These are phyloP conservation scores for Mycena sp. DNA, from an alignment of 1,284 basidiomycete genomes.

Conservation along the genomic window DNA sequence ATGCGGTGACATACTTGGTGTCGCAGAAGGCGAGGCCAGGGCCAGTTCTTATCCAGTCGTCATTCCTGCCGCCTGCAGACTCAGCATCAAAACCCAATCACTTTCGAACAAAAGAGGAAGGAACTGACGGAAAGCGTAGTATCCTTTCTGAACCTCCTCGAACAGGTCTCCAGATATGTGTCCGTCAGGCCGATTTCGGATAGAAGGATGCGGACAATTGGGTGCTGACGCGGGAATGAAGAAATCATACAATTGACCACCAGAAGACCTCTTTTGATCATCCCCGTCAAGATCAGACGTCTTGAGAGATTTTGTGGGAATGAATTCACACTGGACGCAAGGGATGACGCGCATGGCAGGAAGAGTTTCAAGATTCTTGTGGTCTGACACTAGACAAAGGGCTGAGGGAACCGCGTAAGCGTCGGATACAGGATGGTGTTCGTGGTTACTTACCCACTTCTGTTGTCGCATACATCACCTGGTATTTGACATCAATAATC, in stretches of 20 bases:
- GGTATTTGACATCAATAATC: background rate
- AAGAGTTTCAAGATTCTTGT: constrained; percentile 26
- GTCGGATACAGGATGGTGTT: no score
- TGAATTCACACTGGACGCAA: constrained; percentile 29
- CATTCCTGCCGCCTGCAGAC: constrained; percentile 31
- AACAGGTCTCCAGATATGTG: constrained; percentile 43
- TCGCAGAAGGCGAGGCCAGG: constrained; percentile 37
- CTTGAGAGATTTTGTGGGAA: constrained; percentile 19
- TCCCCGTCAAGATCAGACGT: background rate
- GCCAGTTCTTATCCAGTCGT: constrained; percentile 42
- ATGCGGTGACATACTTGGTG: constrained; percentile 34
- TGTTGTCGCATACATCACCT: constrained; percentile 27
- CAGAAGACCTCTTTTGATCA: background rate
- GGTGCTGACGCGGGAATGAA: constrained; percentile 35
- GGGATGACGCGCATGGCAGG: constrained; percentile 34
- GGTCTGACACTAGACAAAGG: constrained; percentile 31
- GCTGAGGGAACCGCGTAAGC: background rate
- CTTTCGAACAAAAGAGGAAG: background rate
- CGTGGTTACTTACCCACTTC: constrained; percentile 23
- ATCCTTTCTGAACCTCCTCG: constrained; percentile 38
- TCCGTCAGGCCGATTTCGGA: constrained; percentile 39
- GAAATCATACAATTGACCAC: constrained; percentile 34
- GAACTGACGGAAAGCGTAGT: constrained; percentile 37
- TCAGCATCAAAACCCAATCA: background rate
- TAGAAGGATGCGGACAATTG: constrained; percentile 39